A percentile compares a stretch with the other conserved stretches of the same genome.
Conservation (phyloP, 306 rosid species). For the Echinosophora koreensis region DNA sequence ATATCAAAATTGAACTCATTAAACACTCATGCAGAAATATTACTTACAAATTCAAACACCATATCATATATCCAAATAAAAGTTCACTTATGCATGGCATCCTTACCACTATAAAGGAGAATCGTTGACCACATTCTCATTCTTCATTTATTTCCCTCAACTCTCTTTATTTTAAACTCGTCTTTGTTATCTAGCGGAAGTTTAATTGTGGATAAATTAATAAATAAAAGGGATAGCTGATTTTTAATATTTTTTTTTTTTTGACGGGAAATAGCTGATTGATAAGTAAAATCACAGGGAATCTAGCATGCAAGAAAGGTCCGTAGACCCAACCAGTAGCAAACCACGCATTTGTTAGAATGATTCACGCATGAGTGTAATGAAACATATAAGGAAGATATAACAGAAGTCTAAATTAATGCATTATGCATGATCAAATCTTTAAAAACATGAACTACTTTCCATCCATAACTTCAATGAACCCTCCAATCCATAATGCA, state of each 20-base stretch:
- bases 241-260: neutral
- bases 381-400: neutral
- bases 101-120: too few species aligned
- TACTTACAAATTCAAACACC: too few species aligned
- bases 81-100: too few species aligned
- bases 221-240: neutral
- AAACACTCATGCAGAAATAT: too few species aligned
- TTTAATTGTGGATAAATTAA: too few species aligned
- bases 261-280: neutral
- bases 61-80: too few species aligned
- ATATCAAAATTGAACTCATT: too few species aligned
- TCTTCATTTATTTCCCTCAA: too few species aligned
- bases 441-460: neutral
- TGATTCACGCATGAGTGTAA: neutral
- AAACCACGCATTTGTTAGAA: neutral
- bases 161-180: too few species aligned
- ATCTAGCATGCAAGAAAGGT: neutral
- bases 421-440: slow-evolving; percentile 1
- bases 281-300: neutral
- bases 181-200: too few species aligned
- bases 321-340: neutral
- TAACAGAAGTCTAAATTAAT: neutral
- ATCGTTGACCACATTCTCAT: too few species aligned
- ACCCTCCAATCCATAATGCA: slow-evolving; percentile 22
- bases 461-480: neutral